Conservation (phyloP, 345 rosid genomes). For the Euphorbia pulcherrima region DNA sequence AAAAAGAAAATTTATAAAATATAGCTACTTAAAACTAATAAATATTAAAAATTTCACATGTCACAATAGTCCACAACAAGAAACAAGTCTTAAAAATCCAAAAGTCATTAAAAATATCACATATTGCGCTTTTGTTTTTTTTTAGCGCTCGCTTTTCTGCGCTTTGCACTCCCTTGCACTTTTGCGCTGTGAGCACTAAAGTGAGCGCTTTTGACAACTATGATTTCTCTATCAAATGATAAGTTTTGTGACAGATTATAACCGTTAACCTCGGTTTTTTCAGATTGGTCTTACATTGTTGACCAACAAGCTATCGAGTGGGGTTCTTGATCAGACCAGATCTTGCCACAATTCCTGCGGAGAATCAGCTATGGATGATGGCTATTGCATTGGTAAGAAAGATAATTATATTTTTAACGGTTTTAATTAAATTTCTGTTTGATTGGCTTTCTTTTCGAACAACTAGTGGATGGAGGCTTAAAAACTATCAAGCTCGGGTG, state of each 20-base stretch:
- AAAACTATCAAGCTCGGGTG: conserved; percentile 89
- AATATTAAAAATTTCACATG: too few species aligned
- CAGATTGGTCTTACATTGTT: conserved; percentile 73
- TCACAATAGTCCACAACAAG: too few species aligned
- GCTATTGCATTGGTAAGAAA: conserved; percentile 46
- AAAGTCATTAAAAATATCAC: too few species aligned
- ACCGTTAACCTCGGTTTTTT: conserved; percentile 8
- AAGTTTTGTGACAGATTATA: conserved; percentile 14
- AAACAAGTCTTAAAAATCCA: too few species aligned
- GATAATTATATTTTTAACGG: not conserved
- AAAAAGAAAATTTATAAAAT: too few species aligned
- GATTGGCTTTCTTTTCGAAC: conserved; percentile 21
- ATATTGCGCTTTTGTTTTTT: too few species aligned
- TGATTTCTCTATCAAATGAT: conserved; percentile 3
- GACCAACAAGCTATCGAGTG: conserved; percentile 74
- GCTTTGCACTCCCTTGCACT: too few species aligned
- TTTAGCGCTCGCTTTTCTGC: too few species aligned
- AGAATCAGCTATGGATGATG: conserved; percentile 30
- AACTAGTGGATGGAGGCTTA: conserved; percentile 45
- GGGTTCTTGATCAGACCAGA: conserved; percentile 82
- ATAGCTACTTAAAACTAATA: too few species aligned
- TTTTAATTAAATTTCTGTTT: not conserved
- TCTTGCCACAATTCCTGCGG: conserved; percentile 47
- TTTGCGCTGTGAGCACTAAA: too few species aligned
- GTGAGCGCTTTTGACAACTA: too few species aligned